These are phyloP conservation scores for Ustilago trichophora DNA, from an alignment of 1,284 basidiomycete genomes.

Conservation along the genomic window DNA sequence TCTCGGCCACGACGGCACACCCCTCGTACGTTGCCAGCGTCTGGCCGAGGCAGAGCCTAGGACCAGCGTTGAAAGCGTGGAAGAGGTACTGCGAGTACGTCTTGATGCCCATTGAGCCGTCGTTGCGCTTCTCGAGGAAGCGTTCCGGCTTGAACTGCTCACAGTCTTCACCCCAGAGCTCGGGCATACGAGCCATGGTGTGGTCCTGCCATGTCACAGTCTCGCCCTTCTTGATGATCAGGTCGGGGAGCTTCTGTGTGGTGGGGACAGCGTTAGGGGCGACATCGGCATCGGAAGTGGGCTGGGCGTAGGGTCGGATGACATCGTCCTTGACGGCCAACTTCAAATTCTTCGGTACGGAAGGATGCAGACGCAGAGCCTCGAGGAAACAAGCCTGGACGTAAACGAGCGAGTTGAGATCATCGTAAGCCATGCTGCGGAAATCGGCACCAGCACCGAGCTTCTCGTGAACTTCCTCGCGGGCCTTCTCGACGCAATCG, in stretches of 20 bases:
- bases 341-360: slow-evolving; percentile 59
- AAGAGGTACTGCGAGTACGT: slow-evolving; percentile 68
- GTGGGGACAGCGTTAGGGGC: slow-evolving; percentile 35
- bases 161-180: slow-evolving; percentile 60
- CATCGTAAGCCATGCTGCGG: slow-evolving; percentile 51
- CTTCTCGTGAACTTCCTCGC: slow-evolving; percentile 46
- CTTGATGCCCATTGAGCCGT: slow-evolving; percentile 67
- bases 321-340: slow-evolving; percentile 51
- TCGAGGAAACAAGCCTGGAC: slow-evolving; percentile 54
- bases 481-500: slow-evolving; percentile 27
- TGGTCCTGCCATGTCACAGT: slow-evolving; percentile 50
- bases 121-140: slow-evolving; percentile 56
- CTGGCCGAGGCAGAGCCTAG: slow-evolving; percentile 66
- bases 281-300: slow-evolving; percentile 18
- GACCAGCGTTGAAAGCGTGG: slow-evolving; percentile 62
- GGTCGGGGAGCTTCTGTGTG: slow-evolving; percentile 41
- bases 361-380: slow-evolving; percentile 55
- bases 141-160: slow-evolving; percentile 62
- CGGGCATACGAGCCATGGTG: slow-evolving; percentile 58
- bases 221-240: slow-evolving; percentile 47
- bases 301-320: slow-evolving; percentile 47
- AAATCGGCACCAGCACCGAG: slow-evolving; percentile 24
- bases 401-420: slow-evolving; percentile 43
- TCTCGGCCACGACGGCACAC: slow-evolving; percentile 37
- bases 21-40: slow-evolving; percentile 57